Conservation (phyloP, 2,329 filamentous ascomycete species). For the Penicillium sp. region DNA sequence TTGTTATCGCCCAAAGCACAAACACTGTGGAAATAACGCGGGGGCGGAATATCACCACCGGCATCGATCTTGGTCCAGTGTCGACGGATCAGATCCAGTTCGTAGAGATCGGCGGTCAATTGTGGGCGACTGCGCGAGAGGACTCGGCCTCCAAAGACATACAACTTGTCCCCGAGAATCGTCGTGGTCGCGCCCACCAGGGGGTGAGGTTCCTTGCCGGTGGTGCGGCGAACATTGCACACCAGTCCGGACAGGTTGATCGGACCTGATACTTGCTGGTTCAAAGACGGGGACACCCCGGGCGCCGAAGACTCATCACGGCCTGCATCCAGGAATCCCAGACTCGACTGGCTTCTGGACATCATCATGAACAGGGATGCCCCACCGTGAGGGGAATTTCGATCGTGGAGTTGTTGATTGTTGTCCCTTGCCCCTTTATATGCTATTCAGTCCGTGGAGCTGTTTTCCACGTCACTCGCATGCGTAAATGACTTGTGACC, state of each 20-base stretch:
- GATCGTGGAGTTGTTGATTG: neutral
- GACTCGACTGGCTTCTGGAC: conserved; percentile 45
- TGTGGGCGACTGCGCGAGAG: conserved; percentile 82
- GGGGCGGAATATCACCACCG: conserved; percentile 81
- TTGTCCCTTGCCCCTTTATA: neutral
- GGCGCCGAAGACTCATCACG: conserved; percentile 36
- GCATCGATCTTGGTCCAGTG: conserved; percentile 93
- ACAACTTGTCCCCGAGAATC: conserved; percentile 91
- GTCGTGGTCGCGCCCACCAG: conserved; percentile 95
- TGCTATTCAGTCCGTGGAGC: neutral
- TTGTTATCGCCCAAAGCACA: conserved; percentile 93
- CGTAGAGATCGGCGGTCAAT: conserved; percentile 88
- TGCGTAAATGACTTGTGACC: too few relatives aligned
- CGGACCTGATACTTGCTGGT: conserved; percentile 47
- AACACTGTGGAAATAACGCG: conserved; percentile 96
- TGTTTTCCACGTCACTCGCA: conserved; percentile 1
- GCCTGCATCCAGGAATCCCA: conserved; percentile 38
- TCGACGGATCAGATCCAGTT: conserved; percentile 84
- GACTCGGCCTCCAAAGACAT: conserved; percentile 91
- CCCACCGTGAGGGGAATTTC: conserved; percentile 4
- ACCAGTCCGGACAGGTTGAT: conserved; percentile 68
- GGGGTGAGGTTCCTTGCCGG: conserved; percentile 86
- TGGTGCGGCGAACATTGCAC: conserved; percentile 77
- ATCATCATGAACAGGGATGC: conserved; percentile 32
- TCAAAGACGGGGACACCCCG: conserved; percentile 35